phyloP scores from a whole-genome alignment of 768 basidiomycete genomes.

The Termitomyces heimii region DNA sequence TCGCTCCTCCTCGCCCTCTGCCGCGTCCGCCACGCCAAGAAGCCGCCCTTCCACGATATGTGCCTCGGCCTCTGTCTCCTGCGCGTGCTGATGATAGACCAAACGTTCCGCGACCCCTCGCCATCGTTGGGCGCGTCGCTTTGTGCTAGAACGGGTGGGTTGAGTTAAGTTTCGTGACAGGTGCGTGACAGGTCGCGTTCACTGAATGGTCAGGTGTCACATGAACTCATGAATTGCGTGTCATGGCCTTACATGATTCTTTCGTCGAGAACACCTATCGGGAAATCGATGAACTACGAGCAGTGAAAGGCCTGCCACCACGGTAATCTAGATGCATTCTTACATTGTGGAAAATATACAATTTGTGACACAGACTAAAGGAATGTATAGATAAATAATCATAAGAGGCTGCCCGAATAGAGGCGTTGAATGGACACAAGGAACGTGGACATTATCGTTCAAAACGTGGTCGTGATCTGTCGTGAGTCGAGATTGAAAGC shows the following conservation, averaged over 20 bases:
- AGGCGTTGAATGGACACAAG: background rate
- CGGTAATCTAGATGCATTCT: background rate
- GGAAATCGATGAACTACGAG: too few relatives aligned
- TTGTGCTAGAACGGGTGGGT: background rate
- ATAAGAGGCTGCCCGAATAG: background rate
- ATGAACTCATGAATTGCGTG: background rate
- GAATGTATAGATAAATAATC: background rate
- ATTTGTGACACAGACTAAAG: background rate
- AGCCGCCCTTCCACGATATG: conserved; percentile 42
- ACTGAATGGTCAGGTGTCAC: background rate
- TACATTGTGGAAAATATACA: conserved; percentile 9
- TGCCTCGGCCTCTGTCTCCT: conserved; percentile 35
- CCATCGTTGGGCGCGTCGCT: conserved; percentile 26
- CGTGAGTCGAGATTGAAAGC: background rate
- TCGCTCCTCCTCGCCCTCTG: conserved; percentile 40
- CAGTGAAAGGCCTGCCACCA: background rate
- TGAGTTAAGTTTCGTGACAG: background rate
- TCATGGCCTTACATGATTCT: background rate
- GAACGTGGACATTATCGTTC: background rate
- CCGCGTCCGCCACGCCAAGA: conserved; percentile 54
- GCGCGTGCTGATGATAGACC: conserved; percentile 49
- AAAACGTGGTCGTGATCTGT: background rate
- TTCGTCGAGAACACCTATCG: background rate
- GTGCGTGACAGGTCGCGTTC: conserved; percentile 14
- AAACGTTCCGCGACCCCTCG: conserved; percentile 50